Percentiles rank a stretch among this genome's conserved stretches.
phyloP scores from a whole-genome alignment of 2,329 filamentous ascomycete species.

The Cladosporium sp. region DNA sequence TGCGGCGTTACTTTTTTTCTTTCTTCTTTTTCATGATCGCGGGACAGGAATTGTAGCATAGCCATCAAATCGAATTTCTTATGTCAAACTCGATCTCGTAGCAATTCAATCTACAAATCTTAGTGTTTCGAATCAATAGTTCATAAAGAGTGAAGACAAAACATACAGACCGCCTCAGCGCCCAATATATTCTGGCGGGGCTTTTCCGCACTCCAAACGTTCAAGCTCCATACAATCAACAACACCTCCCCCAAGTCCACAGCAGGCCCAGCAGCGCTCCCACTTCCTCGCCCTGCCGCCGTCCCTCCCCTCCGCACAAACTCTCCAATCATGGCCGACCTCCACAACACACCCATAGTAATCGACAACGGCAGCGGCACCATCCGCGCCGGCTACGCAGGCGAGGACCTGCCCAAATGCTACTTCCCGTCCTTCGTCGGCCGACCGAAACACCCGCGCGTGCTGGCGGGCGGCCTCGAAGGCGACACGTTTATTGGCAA shows the following conservation, averaged over 20 bases:
- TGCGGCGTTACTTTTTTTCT: conserved; percentile 3
- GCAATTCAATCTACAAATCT: background rate
- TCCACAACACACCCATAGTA: conserved; percentile 97
- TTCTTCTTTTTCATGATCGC: background rate
- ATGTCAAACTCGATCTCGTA: background rate
- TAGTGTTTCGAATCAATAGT: background rate
- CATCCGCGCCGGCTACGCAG: conserved; percentile 94
- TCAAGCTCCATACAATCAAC: conserved; percentile 5
- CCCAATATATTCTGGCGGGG: background rate
- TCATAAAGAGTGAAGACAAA: background rate
- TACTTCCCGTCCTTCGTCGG: conserved; percentile 98
- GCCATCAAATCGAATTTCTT: conserved; percentile 7
- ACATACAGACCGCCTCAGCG: background rate
- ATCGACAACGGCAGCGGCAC: conserved; percentile 98
- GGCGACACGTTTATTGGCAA: conserved; percentile 97
- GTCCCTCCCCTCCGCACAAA: background rate
- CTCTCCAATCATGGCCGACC: conserved; percentile 59
- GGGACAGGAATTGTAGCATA: conserved; percentile 11
- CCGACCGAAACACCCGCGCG: conserved; percentile 89
- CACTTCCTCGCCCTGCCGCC: conserved; percentile 5
- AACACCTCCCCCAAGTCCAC: conserved; percentile 1
- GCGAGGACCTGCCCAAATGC: conserved; percentile 93
- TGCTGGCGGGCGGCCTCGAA: conserved; percentile 93
- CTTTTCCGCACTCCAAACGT: conserved; percentile 4
- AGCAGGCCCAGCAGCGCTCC: background rate